phyloP scores from a whole-genome alignment of 116 monocot species.

The Posidonia oceanica region DNA sequence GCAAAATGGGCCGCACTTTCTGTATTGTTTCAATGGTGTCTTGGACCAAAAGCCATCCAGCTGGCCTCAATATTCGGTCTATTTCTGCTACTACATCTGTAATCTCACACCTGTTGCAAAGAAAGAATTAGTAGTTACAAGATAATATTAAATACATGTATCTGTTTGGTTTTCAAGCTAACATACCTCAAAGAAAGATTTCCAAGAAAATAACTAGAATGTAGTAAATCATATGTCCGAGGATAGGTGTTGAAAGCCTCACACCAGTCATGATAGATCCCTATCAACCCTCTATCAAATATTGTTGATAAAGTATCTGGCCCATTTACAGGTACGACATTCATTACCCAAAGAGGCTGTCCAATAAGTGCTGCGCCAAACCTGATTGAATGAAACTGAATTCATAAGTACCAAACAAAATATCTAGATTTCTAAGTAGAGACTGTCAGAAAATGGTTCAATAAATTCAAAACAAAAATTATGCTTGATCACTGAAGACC shows the following conservation, averaged over 20 bases:
- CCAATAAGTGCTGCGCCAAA: constrained; percentile 71
- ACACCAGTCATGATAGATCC: constrained; percentile 92
- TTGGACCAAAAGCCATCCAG: constrained; percentile 69
- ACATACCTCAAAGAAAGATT: constrained; percentile 48
- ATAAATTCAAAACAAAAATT: too few species aligned
- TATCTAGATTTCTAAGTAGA: not conserved
- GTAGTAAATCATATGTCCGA: constrained; percentile 81
- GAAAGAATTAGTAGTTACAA: not conserved
- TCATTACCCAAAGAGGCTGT: constrained; percentile 83
- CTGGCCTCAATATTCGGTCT: constrained; percentile 80
- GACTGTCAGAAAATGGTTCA: too few species aligned
- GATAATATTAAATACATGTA: not conserved
- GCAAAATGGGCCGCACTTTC: constrained; percentile 39
- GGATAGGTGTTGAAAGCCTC: constrained; percentile 92
- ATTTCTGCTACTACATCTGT: constrained; percentile 52
- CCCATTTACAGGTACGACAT: constrained; percentile 42
- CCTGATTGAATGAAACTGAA: constrained; percentile 16
- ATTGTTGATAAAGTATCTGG: constrained; percentile 53
- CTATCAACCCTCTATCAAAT: constrained; percentile 68
- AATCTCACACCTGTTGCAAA: constrained; percentile 50
- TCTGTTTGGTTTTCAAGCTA: not conserved
- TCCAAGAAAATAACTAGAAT: constrained; percentile 52
- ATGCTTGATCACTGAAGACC: too few species aligned
- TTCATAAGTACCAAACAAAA: not conserved
- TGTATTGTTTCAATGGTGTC: constrained; percentile 36